Evolutionary conservation across 2,329 filamentous ascomycete species (phyloP).

Genomic region (Dactylellina haptotyla): DNA sequence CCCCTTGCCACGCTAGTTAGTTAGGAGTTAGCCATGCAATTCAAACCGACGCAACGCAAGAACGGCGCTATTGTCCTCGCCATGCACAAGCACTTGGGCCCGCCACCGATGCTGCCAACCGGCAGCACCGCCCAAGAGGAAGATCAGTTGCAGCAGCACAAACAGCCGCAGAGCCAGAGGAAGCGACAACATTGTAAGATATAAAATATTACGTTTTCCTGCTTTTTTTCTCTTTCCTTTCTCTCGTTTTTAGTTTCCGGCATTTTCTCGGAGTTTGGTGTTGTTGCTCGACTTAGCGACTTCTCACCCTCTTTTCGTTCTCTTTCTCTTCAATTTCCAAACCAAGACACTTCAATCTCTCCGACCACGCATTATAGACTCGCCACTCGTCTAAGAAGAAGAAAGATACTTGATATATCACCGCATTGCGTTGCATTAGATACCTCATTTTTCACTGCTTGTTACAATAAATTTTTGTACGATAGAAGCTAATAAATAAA

Average conservation of each 20-base stretch:
- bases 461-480: slow-evolving; percentile 10
- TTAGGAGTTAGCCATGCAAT: slow-evolving; percentile 26
- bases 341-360: slow-evolving; percentile 4
- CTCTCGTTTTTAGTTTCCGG: slow-evolving; percentile 9
- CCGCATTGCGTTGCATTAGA: too few species aligned
- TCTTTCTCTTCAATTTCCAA: neutral
- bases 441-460: too few species aligned
- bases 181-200: slow-evolving; percentile 50
- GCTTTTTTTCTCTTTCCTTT: slow-evolving; percentile 6
- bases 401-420: neutral
- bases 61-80: slow-evolving; percentile 48
- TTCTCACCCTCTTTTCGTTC: neutral
- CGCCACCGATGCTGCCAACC: slow-evolving; percentile 8
- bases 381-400: too few species aligned
- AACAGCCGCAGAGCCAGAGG: slow-evolving; percentile 42
- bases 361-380: slow-evolving; percentile 14
- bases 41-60: slow-evolving; percentile 49
- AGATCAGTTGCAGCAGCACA: slow-evolving; percentile 33
- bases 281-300: neutral
- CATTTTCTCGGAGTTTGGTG: neutral
- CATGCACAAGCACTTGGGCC: slow-evolving; percentile 44
- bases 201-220: slow-evolving; percentile 22
- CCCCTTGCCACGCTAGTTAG: slow-evolving; percentile 27
- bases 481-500: slow-evolving; percentile 16
- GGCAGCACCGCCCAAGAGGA: slow-evolving; percentile 20